These are phyloP conservation scores for Saturnispora halmiae DNA, from an alignment of 805 yeast species.

Conservation along the genomic window DNA sequence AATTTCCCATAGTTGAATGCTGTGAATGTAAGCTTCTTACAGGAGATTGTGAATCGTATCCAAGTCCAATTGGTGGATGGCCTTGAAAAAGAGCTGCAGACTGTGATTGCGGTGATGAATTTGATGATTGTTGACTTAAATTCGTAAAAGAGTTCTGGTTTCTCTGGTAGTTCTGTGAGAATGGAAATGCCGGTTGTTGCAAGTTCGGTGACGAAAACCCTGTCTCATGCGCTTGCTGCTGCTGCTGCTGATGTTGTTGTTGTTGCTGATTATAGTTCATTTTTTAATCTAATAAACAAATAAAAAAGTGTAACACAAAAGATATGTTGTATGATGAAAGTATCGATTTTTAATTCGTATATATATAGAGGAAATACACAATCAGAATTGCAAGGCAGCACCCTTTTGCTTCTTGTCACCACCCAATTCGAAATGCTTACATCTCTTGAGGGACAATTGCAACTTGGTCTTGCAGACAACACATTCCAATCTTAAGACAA, in stretches of 20 bases:
- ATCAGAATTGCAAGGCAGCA: slow-evolving; percentile 98
- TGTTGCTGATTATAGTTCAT: neutral
- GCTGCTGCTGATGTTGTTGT: neutral
- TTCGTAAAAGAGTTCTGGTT: neutral
- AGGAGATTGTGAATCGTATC: neutral
- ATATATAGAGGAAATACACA: slow-evolving; percentile 1
- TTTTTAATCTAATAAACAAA: neutral
- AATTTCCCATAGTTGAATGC: neutral
- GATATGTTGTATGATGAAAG: neutral
- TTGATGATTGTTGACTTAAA: neutral
- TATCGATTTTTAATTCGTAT: neutral
- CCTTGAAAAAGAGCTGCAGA: neutral
- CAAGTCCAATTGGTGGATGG: neutral
- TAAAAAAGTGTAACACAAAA: neutral
- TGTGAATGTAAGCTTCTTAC: neutral
- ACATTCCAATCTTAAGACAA: slow-evolving; percentile 98
- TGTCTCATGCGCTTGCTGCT: too few species aligned
- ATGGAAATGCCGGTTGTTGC: neutral
- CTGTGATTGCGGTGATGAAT: neutral
- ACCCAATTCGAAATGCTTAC: slow-evolving; percentile 99
- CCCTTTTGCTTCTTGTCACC: slow-evolving; percentile 99
- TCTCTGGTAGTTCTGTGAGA: neutral
- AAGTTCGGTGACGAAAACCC: neutral
- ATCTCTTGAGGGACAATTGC: slow-evolving; percentile 96
- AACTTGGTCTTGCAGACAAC: slow-evolving; percentile 97